Conservation (phyloP, 768 basidiomycete species). For the Asterophora lycoperdoides region DNA sequence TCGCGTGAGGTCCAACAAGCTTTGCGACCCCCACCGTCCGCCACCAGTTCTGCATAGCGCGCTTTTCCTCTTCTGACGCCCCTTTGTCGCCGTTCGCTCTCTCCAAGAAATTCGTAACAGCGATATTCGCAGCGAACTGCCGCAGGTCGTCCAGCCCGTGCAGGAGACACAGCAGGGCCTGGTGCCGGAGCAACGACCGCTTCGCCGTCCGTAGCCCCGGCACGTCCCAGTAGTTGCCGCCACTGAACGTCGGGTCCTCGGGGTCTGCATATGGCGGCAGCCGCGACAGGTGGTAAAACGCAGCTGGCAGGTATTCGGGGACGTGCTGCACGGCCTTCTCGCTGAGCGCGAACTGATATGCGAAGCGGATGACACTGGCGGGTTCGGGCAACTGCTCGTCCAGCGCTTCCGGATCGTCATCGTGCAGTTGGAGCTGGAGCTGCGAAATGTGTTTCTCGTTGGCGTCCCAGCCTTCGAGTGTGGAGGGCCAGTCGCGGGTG, state of each 20-base stretch:
- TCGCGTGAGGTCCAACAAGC: conserved; percentile 8
- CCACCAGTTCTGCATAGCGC: conserved; percentile 12
- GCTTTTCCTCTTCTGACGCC: conserved; percentile 2
- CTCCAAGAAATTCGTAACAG: background rate
- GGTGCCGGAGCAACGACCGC: conserved; percentile 7
- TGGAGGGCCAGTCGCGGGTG: conserved; percentile 8
- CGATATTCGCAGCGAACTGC: background rate
- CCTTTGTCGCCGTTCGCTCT: background rate
- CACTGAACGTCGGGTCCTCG: background rate
- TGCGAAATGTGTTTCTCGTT: conserved; percentile 4
- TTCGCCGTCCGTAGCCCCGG: conserved; percentile 7
- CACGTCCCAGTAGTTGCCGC: background rate
- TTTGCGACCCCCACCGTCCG: conserved; percentile 3
- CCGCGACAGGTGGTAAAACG: conserved; percentile 15
- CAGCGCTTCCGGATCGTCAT: conserved; percentile 1
- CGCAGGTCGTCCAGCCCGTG: conserved; percentile 7
- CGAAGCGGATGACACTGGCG: conserved; percentile 8
- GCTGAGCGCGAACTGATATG: conserved; percentile 3
- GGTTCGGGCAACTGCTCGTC: conserved; percentile 12
- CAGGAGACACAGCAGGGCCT: conserved; percentile 8
- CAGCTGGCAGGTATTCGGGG: conserved; percentile 9
- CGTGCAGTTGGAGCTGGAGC: conserved; percentile 1
- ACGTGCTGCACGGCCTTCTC: conserved; percentile 3
- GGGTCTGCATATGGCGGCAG: conserved; percentile 9
- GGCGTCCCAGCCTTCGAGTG: conserved; percentile 8